A percentile compares a stretch with the other conserved stretches of the same genome.
Conservation (phyloP, 441 rosid species). For the Populus hybrid region DNA sequence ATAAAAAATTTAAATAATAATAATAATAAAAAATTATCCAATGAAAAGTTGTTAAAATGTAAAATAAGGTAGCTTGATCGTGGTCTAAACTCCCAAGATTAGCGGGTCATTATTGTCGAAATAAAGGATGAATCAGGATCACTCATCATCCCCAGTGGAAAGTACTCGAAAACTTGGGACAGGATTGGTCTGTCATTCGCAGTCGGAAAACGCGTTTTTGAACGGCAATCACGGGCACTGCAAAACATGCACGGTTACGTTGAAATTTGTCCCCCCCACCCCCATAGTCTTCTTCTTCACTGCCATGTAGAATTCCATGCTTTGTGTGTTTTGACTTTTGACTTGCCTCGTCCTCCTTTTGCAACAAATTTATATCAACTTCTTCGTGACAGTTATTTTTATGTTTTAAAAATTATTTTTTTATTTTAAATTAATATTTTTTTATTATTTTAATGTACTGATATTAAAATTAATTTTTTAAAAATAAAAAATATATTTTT, state of each 20-base stretch:
- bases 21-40: too few relatives aligned
- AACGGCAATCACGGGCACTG: slow-evolving; percentile 16
- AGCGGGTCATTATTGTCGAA: slow-evolving; percentile 1
- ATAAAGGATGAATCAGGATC: not conserved
- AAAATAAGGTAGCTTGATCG: not conserved
- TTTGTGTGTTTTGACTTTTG: too few relatives aligned
- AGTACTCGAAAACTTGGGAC: not conserved
- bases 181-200: not conserved
- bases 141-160: not conserved
- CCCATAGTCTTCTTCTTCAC: not conserved
- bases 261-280: too few relatives aligned
- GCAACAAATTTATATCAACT: too few relatives aligned
- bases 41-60: not conserved
- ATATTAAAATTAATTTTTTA: too few relatives aligned
- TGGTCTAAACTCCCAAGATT: not conserved
- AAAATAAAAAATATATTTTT: too few relatives aligned
- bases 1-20: too few relatives aligned
- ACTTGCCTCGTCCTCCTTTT: too few relatives aligned
- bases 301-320: not conserved
- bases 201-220: slow-evolving; percentile 8
- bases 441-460: fast-evolving
- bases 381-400: too few relatives aligned
- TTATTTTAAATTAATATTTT: too few relatives aligned
- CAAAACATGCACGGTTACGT: not conserved
- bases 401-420: too few relatives aligned